Conservation (phyloP, 257 asterid genomes). For the Przewalskia tangutica region DNA sequence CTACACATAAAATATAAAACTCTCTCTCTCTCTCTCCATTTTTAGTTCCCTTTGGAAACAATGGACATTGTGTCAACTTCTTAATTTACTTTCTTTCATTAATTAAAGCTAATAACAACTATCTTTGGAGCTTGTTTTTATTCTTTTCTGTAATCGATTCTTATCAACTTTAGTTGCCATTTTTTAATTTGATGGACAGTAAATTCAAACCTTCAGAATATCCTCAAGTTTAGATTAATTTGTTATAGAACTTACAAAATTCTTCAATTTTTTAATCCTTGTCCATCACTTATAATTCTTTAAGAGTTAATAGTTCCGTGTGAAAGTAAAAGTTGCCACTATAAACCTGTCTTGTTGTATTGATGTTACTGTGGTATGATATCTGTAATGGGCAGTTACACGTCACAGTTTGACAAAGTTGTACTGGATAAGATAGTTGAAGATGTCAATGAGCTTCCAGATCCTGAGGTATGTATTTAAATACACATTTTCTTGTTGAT, state of each 20-base stretch:
- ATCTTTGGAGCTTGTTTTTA: neutral
- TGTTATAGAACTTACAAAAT: neutral
- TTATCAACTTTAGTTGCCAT: neutral
- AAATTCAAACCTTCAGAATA: neutral
- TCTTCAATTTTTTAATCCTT: neutral
- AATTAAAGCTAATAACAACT: neutral
- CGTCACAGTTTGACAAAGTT: slow-evolving; percentile 75
- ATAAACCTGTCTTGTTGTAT: neutral
- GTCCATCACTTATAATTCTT: neutral
- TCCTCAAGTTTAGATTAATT: neutral
- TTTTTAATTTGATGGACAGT: neutral
- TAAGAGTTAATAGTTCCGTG: neutral
- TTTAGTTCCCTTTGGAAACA: neutral
- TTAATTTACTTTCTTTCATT: neutral
- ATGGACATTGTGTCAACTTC: neutral
- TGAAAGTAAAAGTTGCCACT: neutral
- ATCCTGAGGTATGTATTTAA: slow-evolving; percentile 59
- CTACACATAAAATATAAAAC: neutral
- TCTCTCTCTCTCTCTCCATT: neutral
- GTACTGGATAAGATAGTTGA: slow-evolving; percentile 60
- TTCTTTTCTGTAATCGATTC: neutral
- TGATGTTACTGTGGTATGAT: neutral
- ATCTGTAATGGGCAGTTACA: slow-evolving; percentile 47
- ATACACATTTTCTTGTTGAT: neutral
- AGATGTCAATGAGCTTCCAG: slow-evolving; percentile 63